Base-by-base conservation (phyloP, 345 rosid species). In the Citrus cavaleriei region DNA sequence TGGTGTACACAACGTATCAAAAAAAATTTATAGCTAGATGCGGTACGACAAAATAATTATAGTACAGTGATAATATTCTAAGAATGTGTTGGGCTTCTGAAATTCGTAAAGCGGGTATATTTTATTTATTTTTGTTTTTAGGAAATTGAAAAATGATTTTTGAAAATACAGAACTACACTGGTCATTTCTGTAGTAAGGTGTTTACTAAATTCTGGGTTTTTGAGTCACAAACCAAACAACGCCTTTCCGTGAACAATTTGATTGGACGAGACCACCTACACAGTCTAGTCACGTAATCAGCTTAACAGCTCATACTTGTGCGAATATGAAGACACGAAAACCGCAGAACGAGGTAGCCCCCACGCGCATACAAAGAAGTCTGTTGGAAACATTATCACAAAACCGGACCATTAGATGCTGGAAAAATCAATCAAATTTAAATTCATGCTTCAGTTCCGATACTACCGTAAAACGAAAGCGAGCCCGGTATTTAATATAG, bases 371-470 rank as follows among this genome's bases (percentile, higher is more conserved):
- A 24, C 70, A 63, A 30, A 16, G n/a, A 14, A 9, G 24, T 46
- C 51, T 3, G 51, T 9, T 57, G 8, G 38, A 67, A 51, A 76
- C 62, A 54, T 12, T 2, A 51, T 51, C 51, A 51, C 51, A 14
- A 54, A 54, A 49, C n/a, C 12, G 34, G 10, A 49, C 60, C 12
- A 54, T 35, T 16, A 3, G 22, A 5, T 30, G 13, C 38, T n/a
- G 0, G 30, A 4, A 49, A 70, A 40, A 24, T 74, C 0, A 79
- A 79, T 75, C 68, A 21, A 73, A 73, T 67, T 79, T 74, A 63
- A 79, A 67, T 22, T 62, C n/a, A 10, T 32, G n/a, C 34, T 74
- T 74, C 73, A 72, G 34, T 79, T 73, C 77, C 81, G 66, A n/a
- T 35, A 25, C 63, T 28, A 62, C 40, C 42, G 59, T 40, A 6